Conservation (phyloP, 345 rosid genomes). For the Eucalyptus globulus region DNA sequence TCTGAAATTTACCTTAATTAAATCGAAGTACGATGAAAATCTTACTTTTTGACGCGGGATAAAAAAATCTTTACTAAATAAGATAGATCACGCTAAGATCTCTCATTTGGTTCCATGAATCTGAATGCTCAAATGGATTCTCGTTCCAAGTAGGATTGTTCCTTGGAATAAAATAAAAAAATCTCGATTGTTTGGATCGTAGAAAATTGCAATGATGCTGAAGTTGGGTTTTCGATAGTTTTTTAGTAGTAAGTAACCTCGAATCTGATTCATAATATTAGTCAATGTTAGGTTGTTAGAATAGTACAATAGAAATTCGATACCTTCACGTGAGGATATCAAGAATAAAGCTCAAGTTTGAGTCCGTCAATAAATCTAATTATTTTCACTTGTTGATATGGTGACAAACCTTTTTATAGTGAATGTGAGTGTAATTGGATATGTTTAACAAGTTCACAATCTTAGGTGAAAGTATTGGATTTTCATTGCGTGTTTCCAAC, state of each 20-base stretch:
- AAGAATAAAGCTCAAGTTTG: rapidly evolving
- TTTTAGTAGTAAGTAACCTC: background rate
- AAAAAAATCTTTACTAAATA: background rate
- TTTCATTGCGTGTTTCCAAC: rapidly evolving
- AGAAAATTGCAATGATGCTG: too few species aligned
- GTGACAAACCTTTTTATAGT: too few species aligned
- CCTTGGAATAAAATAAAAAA: background rate
- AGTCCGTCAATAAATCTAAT: rapidly evolving
- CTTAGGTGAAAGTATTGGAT: rapidly evolving
- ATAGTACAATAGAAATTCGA: rapidly evolving
- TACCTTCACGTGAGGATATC: rapidly evolving
- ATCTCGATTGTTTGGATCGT: background rate
- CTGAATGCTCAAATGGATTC: background rate
- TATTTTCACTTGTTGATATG: rapidly evolving
- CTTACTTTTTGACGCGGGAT: background rate
- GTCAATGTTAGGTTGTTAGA: too few species aligned
- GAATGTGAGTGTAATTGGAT: too few species aligned
- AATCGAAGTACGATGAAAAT: background rate
- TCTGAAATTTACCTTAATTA: background rate
- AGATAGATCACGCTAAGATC: background rate
- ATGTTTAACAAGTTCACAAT: rapidly evolving
- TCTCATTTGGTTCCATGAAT: background rate
- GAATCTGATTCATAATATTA: background rate
- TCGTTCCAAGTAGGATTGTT: background rate
- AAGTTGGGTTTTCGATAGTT: background rate